phyloP scores from a whole-genome alignment of 768 basidiomycete genomes.

The Leccinum incarnatum region DNA sequence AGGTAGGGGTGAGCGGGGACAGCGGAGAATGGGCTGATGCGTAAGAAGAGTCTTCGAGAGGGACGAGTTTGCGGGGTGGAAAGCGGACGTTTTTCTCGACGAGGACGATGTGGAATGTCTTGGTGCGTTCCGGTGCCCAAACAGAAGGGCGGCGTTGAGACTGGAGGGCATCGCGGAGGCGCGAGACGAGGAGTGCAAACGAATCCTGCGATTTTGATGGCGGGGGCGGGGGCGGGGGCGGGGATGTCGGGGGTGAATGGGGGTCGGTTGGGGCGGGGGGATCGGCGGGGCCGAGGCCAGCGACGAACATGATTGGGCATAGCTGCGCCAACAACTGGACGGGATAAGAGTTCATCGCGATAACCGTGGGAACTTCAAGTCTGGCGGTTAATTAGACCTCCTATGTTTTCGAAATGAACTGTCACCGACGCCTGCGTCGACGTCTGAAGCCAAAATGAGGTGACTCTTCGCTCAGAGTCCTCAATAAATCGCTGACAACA shows the following conservation, averaged over 20 bases:
- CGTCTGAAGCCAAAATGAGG: no score
- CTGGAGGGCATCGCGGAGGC: conserved; percentile 69
- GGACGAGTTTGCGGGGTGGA: conserved; percentile 77
- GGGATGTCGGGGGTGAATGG: neutral
- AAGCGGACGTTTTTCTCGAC: conserved; percentile 85
- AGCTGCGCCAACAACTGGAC: conserved; percentile 85
- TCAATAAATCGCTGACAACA: no score
- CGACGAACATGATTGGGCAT: conserved; percentile 92
- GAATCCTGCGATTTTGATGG: conserved; percentile 29
- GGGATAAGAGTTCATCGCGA: conserved; percentile 87
- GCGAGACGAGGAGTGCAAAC: conserved; percentile 42
- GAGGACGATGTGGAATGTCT: conserved; percentile 77
- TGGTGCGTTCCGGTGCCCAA: conserved; percentile 56
- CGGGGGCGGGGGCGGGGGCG: conserved; percentile 16
- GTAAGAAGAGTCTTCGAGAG: conserved; percentile 56
- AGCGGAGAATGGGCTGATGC: conserved; percentile 78
- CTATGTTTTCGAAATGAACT: no score
- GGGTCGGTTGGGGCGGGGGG: neutral
- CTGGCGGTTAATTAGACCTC: no score
- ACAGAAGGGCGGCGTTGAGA: conserved; percentile 39
- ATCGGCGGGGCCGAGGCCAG: conserved; percentile 52
- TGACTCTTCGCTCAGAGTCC: no score
- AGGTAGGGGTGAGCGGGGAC: conserved; percentile 86
- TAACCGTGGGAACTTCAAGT: conserved; percentile 4
- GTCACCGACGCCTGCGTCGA: no score